Percentiles rank a stretch among this genome's conserved stretches.
Conservation (phyloP, 106 monocot species). For the Dendrobium catenatum region DNA sequence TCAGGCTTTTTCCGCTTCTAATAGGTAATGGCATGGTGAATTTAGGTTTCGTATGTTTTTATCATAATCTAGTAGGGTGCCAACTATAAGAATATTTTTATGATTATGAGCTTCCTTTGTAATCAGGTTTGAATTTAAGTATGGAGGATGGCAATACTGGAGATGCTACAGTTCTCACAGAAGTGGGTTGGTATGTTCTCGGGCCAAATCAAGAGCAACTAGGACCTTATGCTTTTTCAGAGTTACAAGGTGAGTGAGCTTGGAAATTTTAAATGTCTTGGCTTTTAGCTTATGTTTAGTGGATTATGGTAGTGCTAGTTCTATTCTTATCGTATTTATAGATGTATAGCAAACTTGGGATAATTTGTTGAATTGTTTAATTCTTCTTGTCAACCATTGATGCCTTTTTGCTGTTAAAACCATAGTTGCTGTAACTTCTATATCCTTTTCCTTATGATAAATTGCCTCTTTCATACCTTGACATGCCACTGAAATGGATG, state of each 20-base stretch:
- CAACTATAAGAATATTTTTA: background rate
- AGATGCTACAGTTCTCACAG: background rate
- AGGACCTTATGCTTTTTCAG: slow-evolving; percentile 67
- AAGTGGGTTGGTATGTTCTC: slow-evolving; percentile 76
- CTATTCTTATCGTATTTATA: background rate
- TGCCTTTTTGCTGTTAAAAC: background rate
- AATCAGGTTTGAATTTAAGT: slow-evolving; percentile 7
- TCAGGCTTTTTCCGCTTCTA: background rate
- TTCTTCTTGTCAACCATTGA: background rate
- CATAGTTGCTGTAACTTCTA: background rate
- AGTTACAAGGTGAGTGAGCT: slow-evolving; percentile 52
- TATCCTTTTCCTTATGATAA: background rate
- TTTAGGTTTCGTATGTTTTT: no score
- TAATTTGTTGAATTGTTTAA: background rate
- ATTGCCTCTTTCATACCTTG: background rate
- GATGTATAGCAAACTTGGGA: background rate
- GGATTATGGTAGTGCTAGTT: background rate
- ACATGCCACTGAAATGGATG: background rate
- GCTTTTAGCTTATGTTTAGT: background rate
- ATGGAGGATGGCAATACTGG: slow-evolving; percentile 24
- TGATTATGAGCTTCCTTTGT: background rate
- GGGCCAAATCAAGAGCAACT: slow-evolving; percentile 63
- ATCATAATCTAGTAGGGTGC: background rate
- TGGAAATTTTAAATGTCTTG: background rate
- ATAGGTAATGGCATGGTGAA: no score